Evolutionary conservation across 129 eudicot genomes (phyloP).

Genomic region (Erigeron canadensis): DNA sequence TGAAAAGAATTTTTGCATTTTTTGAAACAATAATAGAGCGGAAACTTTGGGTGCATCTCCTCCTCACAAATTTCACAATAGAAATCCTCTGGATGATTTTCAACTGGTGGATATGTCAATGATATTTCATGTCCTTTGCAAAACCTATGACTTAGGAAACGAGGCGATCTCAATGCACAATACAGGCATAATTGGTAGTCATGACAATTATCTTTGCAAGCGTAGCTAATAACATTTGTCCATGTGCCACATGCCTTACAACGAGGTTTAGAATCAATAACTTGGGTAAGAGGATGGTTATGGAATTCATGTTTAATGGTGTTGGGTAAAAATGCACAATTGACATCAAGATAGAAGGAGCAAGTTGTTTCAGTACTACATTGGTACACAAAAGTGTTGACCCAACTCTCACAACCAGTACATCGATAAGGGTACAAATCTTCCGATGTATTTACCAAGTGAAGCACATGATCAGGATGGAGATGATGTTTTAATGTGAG

Average conservation of each 20-base stretch:
- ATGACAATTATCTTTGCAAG: not conserved
- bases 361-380: not conserved
- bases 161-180: not conserved
- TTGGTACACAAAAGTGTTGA: not conserved
- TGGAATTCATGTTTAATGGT: constrained; percentile 19
- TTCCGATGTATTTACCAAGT: not conserved
- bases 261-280: not conserved
- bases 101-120: not conserved
- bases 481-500: constrained; percentile 8
- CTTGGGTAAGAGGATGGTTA: constrained; percentile 8
- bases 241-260: not conserved
- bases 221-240: no score
- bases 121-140: constrained; percentile 17
- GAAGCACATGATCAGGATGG: not conserved
- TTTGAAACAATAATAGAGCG: constrained; percentile 5
- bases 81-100: constrained; percentile 9
- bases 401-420: not conserved
- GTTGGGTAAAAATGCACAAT: constrained; percentile 15
- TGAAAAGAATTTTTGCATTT: constrained; percentile 22
- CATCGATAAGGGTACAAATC: not conserved
- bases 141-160: constrained; percentile 1
- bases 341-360: not conserved
- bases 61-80: constrained; percentile 16
- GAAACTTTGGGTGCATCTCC: constrained; percentile 14
- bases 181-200: not conserved